Evolutionary conservation across 331 rosid species (phyloP).

Genomic region (Rhamnella rubrinervis): DNA sequence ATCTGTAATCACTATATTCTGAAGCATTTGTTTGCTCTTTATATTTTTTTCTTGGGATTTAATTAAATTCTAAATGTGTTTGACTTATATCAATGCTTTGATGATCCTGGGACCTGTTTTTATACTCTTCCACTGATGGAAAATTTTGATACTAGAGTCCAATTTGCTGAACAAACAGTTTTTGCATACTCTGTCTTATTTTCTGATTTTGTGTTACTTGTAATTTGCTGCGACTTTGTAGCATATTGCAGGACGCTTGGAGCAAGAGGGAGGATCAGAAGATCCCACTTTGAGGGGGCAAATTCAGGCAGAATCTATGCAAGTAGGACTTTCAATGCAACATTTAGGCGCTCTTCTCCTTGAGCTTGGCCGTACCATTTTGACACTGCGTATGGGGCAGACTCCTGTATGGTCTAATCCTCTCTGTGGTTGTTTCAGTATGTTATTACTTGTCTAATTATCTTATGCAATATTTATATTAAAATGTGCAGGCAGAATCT

Average conservation of each 20-base stretch:
- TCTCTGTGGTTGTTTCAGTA: slow-evolving; percentile 20
- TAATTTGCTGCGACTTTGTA: slow-evolving; percentile 52
- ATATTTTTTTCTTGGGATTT: neutral
- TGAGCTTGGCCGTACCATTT: slow-evolving; percentile 93
- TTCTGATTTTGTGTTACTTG: slow-evolving; percentile 43
- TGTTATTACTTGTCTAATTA: slow-evolving; percentile 22
- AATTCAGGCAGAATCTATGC: slow-evolving; percentile 76
- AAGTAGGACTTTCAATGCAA: slow-evolving; percentile 78
- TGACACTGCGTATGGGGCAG: slow-evolving; percentile 88
- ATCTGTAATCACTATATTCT: slow-evolving; percentile 59
- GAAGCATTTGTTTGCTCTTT: neutral
- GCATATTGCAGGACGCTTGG: slow-evolving; percentile 93
- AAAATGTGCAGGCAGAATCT: slow-evolving; percentile 66
- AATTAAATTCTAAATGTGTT: neutral
- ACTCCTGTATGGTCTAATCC: slow-evolving; percentile 65
- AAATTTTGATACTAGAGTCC: neutral
- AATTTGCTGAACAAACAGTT: neutral
- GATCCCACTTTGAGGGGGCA: slow-evolving; percentile 62
- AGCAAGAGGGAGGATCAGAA: slow-evolving; percentile 63
- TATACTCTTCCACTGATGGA: neutral
- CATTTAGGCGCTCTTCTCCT: slow-evolving; percentile 89
- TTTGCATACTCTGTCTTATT: neutral
- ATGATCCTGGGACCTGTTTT: neutral
- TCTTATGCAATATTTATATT: slow-evolving; percentile 7
- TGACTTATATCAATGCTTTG: neutral